phyloP scores from a whole-genome alignment of 1,139 yeast genomes.

The Yamadazyma aaseri region DNA sequence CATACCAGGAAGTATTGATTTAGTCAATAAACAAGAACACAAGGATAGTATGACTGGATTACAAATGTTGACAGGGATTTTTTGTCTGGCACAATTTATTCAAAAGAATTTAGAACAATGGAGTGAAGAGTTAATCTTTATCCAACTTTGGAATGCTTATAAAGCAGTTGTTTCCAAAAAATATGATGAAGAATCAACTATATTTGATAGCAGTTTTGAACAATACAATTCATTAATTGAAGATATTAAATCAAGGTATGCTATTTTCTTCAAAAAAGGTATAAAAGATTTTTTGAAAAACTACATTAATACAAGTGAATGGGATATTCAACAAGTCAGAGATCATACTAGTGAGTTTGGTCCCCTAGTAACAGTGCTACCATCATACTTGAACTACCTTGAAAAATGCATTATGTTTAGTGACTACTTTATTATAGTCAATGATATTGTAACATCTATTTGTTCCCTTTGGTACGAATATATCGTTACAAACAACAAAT shows the following conservation, averaged over 20 bases:
- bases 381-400: conserved; percentile 35
- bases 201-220: conserved; percentile 53
- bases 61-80: conserved; percentile 55
- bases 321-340: conserved; percentile 30
- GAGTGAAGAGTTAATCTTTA: conserved; percentile 64
- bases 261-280: conserved; percentile 49
- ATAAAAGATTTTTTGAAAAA: conserved; percentile 49
- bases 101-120: conserved; percentile 55
- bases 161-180: conserved; percentile 22
- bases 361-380: conserved; percentile 31
- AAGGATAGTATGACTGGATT: conserved; percentile 37
- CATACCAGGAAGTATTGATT: conserved; percentile 35
- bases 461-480: conserved; percentile 54
- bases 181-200: conserved; percentile 33
- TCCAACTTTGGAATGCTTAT: conserved; percentile 58
- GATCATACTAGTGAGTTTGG: conserved; percentile 36
- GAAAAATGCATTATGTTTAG: conserved; percentile 27
- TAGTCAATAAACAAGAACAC: conserved; percentile 10
- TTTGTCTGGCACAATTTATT: conserved; percentile 59
- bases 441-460: conserved; percentile 44
- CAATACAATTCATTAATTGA: conserved; percentile 45
- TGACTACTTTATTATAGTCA: conserved; percentile 30
- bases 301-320: conserved; percentile 46
- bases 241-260: conserved; percentile 39
- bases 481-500: conserved; percentile 62